Base-by-base conservation (phyloP, 1,139 yeast species). In the Diutina ranongensis region DNA sequence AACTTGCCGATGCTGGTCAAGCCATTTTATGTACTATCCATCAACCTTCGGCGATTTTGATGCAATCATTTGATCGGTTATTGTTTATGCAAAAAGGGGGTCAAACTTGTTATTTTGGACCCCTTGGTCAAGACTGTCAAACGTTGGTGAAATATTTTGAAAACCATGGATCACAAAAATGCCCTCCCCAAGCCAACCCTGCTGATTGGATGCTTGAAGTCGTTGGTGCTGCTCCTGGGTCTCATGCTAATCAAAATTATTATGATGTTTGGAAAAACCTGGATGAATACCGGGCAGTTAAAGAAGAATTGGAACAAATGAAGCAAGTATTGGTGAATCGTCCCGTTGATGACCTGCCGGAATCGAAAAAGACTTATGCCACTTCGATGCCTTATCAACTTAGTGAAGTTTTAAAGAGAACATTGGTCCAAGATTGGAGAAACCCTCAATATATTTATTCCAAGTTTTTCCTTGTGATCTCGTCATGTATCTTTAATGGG, bases 11-110 rank as follows among this genome's bases (percentile, higher is more conserved):
- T 58, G 79, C 79, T 53, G 94, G 94, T 22, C 94, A 84, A 62
- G 89, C 94, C 36, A 80, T 84, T 55, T 64, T 83, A 57, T 83
- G 92, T 65, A 83, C 94, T 10, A 83, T 83, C 52, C 94, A 83
- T 61, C 94, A 83, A 61, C 94, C 94, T 49, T 81, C 89, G 4
- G 89, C 94, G 40, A 70, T 81, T 47, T 65, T 83, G 57, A 72
- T 83, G 64, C 81, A 82, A 58, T 85, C 82, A 55, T 85, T 84
- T 58, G 94, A 84, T 56, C 74, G 94, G 50, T 66, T 84, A 50
- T 64, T 84, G 51, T 81, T 84, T 57, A 65, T 84, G 59, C 82
- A 80, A 48, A 72, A 65, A 50, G 94, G 94, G 53, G 94, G 94
- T 48, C 68, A 73, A 55, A 83, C 94, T 2, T 88, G 82, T 15